Evolutionary conservation across 352 stramenopile genomes (phyloP).

Genomic region (Lagenidium giganteum): DNA sequence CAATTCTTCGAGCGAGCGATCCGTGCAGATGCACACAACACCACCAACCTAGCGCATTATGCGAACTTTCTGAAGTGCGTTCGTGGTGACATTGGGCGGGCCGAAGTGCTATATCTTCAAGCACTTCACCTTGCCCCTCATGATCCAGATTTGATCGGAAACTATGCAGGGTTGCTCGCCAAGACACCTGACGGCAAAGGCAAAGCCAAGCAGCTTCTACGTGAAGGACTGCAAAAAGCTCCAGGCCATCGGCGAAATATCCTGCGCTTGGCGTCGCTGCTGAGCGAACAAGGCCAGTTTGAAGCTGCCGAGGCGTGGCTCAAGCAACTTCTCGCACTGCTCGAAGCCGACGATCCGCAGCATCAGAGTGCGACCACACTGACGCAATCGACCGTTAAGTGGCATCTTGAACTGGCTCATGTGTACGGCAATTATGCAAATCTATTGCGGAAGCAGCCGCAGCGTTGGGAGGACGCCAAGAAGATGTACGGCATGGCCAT

Average conservation of each 20-base stretch:
- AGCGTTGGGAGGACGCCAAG: slow-evolving; percentile 8
- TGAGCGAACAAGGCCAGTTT: slow-evolving; percentile 1
- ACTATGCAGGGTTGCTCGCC: slow-evolving; percentile 27
- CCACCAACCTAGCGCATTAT: slow-evolving; percentile 22
- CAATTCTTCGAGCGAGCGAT: slow-evolving; percentile 22
- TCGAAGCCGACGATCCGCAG: neutral
- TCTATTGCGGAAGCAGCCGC: slow-evolving; percentile 5
- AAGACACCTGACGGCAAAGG: neutral
- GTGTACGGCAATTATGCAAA: slow-evolving; percentile 20
- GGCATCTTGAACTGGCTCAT: slow-evolving; percentile 9
- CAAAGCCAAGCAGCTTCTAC: slow-evolving; percentile 14
- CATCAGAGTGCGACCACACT: neutral
- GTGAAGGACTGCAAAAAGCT: slow-evolving; percentile 15
- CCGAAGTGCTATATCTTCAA: slow-evolving; percentile 23
- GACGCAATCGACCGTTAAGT: slow-evolving; percentile 1
- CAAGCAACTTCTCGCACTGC: slow-evolving; percentile 7
- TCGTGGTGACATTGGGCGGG: slow-evolving; percentile 14
- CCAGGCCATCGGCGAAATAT: slow-evolving; percentile 14
- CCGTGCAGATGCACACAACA: slow-evolving; percentile 8
- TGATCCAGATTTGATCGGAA: slow-evolving; percentile 20
- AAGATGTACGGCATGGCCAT: slow-evolving; percentile 13
- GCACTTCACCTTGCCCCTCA: slow-evolving; percentile 15
- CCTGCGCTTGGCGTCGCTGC: slow-evolving; percentile 14
- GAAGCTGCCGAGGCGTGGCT: slow-evolving; percentile 3
- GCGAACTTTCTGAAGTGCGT: slow-evolving; percentile 28